Percentiles rank a stretch among this genome's conserved stretches.
These are phyloP conservation scores for Cercospora berteroae DNA, from an alignment of 2,329 filamentous ascomycete species.

Conservation along the genomic window DNA sequence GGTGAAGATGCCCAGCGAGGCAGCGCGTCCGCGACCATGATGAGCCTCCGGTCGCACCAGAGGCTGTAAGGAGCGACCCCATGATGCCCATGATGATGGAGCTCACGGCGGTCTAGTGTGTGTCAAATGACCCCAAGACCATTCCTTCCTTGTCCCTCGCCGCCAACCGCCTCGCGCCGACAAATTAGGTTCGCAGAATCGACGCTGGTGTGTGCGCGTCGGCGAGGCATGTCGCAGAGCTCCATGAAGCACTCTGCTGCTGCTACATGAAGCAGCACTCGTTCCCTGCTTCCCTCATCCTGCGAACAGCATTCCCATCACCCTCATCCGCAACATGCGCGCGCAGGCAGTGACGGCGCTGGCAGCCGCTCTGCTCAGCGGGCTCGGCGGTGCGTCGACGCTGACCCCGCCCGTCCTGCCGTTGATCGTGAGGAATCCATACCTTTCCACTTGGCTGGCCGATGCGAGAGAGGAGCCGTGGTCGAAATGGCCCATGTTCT, in stretches of 20 bases:
- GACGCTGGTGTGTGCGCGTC: neutral
- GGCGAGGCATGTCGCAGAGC: neutral
- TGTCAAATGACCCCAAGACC: neutral
- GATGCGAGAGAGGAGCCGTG: conserved; percentile 72
- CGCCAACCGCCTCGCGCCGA: neutral
- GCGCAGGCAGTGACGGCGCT: conserved; percentile 20
- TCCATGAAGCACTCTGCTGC: neutral
- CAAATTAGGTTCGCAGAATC: neutral
- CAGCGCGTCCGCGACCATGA: neutral
- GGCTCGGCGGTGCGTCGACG: conserved; percentile 47
- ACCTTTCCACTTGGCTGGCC: conserved; percentile 56
- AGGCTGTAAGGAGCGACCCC: neutral
- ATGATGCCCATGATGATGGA: neutral
- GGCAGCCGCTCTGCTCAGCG: conserved; percentile 28
- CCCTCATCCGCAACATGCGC: conserved; percentile 22
- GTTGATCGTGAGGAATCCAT: conserved; percentile 52
- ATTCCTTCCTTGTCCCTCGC: neutral
- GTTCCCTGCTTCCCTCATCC: neutral
- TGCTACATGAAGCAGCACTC: neutral
- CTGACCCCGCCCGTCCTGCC: conserved; percentile 55
- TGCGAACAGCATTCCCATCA: neutral
- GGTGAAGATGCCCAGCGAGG: neutral
- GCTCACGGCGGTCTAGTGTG: neutral
- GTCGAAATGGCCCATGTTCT: conserved; percentile 85
- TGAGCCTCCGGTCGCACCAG: neutral